Evolutionary conservation across 176 grass and related monocot species (phyloP).

Genomic region (Phoenix roebelenii): DNA sequence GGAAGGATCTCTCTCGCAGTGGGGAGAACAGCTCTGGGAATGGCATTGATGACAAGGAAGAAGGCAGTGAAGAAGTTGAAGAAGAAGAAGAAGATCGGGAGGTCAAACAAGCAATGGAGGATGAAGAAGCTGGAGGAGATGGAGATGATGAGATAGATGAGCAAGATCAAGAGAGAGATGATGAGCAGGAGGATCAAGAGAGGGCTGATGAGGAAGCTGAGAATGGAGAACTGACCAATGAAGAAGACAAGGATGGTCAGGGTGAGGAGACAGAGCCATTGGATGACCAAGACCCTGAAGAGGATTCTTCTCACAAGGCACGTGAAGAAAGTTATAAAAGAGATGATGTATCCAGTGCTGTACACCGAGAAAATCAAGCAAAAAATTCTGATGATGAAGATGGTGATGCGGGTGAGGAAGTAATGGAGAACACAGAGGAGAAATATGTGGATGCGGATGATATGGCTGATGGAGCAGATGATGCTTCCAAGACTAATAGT

Average conservation of each 20-base stretch:
- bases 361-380: constrained; percentile 1
- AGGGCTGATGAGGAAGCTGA: constrained; percentile 1
- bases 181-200: constrained; percentile 11
- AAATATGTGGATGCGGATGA: background rate
- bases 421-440: background rate
- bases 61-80: background rate
- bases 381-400: background rate
- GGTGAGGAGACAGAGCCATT: constrained; percentile 6
- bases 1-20: constrained; percentile 23
- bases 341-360: constrained; percentile 10
- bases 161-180: constrained; percentile 11
- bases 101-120: background rate
- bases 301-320: background rate
- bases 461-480: background rate
- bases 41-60: background rate
- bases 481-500: background rate
- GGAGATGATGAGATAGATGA: constrained; percentile 13
- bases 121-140: background rate
- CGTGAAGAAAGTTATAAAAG: constrained; percentile 7
- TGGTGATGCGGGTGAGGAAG: background rate
- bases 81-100: constrained; percentile 2
- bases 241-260: constrained; percentile 6
- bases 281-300: background rate
- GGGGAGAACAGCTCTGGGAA: background rate
- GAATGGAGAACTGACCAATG: constrained; percentile 12